Base-by-base conservation (phyloP, 306 rosid genomes). In the Pyrus communis region DNA sequence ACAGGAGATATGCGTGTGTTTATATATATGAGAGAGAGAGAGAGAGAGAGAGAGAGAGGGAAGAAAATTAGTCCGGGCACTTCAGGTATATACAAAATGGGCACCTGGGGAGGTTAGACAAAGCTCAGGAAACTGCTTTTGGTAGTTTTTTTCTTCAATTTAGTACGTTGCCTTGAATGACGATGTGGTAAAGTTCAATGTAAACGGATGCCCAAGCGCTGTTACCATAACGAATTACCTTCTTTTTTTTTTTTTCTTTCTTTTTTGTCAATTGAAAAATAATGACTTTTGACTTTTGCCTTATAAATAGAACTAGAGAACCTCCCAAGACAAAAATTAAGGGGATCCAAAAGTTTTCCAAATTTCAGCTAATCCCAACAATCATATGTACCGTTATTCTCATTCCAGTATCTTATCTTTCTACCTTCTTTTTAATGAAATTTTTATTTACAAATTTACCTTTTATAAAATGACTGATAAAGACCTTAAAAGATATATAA, bases 331-430 rank as follows among this genome's bases (percentile, higher is more conserved):
- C 17, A 63, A 17, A n/a, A 63, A 2, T 23, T 58, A 61, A 27
- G 15, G 30, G 66, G 15, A 21, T 59, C 31, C 30, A 59, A 23
- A 59, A 18, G 4, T 22, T 4, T 58, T 59, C 17, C 30, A 22
- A 23, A 4, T 22, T 59, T 23, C 9, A 59, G 4, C 31, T 25
- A 22, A 9, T 4, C 3, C 28, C 30, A 59, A 25, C 27, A 25
- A 59, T 59, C 15, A 38, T 7, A 38, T 0, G 2, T 35, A 35
- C 40, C 0, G 49, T 43, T 43, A 3, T 43, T 43, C 15, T 9
- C 0, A 43, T 0, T 15, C 27, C 1, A 43, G 0, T 12, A 0
- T 43, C 1, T 43, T 43, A 43, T 12, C 0, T 43, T 9, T 0
- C 0, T 5, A 11, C 15, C 1, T 11, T 3, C 2, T 11, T 43